Evolutionary conservation across 2,329 filamentous ascomycete species (phyloP).

Genomic region (Cordyceps tenuipes): DNA sequence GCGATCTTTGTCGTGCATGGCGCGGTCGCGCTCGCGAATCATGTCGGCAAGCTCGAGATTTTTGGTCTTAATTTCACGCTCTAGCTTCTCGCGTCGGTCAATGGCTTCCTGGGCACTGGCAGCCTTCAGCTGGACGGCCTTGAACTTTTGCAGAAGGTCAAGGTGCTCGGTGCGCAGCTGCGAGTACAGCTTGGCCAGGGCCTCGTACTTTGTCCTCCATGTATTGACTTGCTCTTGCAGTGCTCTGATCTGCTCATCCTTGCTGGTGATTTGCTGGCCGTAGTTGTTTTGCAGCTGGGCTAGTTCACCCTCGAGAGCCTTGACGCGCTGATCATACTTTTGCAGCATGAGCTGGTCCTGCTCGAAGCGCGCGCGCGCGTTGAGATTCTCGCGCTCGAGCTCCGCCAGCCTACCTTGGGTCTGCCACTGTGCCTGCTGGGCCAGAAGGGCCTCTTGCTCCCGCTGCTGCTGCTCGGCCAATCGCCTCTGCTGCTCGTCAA

Average conservation of each 20-base stretch:
- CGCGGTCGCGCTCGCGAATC: slow-evolving; percentile 93
- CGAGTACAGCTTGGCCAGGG: slow-evolving; percentile 91
- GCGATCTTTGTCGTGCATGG: slow-evolving; percentile 86
- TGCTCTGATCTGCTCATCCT: slow-evolving; percentile 87
- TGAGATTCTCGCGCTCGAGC: slow-evolving; percentile 88
- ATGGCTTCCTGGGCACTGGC: slow-evolving; percentile 96
- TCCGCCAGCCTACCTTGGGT: slow-evolving; percentile 94
- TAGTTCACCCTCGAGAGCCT: slow-evolving; percentile 83
- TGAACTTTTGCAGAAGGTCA: slow-evolving; percentile 92
- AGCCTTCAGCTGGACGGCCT: slow-evolving; percentile 90
- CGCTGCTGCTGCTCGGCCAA: slow-evolving; percentile 83
- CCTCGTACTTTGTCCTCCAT: slow-evolving; percentile 95
- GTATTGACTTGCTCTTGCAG: slow-evolving; percentile 97
- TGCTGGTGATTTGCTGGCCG: slow-evolving; percentile 76
- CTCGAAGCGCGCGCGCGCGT: slow-evolving; percentile 90
- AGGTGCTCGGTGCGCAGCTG: slow-evolving; percentile 92
- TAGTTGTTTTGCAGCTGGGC: slow-evolving; percentile 73
- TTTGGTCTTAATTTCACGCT: slow-evolving; percentile 98
- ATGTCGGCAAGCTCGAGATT: slow-evolving; percentile 98
- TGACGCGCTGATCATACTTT: slow-evolving; percentile 92
- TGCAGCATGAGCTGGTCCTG: slow-evolving; percentile 95
- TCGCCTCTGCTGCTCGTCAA: slow-evolving; percentile 86
- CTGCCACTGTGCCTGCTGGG: slow-evolving; percentile 85
- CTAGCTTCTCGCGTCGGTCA: slow-evolving; percentile 85
- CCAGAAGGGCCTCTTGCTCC: slow-evolving; percentile 81